phyloP scores from a whole-genome alignment of 208 protist genomes.

The Leishmania lainsoni region DNA sequence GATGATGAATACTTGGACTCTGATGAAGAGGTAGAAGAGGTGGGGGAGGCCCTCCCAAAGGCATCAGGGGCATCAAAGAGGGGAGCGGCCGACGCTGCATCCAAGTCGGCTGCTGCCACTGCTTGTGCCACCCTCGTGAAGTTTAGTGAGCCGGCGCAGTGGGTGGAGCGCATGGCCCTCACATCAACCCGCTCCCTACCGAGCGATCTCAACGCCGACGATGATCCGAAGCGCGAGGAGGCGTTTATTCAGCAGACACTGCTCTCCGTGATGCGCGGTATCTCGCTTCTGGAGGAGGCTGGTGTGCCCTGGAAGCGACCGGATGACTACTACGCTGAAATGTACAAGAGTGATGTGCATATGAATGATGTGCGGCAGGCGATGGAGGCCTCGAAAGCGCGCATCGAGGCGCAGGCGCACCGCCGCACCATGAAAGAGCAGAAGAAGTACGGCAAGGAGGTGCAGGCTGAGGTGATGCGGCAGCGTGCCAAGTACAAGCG shows the following conservation, averaged over 20 bases:
- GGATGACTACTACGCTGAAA: conserved; percentile 96
- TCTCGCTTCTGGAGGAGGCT: conserved; percentile 77
- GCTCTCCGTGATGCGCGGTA: conserved; percentile 72
- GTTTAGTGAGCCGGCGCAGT: conserved; percentile 87
- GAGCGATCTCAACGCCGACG: conserved; percentile 80
- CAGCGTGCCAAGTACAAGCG: conserved; percentile 95
- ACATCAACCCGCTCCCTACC: conserved; percentile 86
- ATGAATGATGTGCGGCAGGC: conserved; percentile 93
- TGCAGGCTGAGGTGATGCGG: conserved; percentile 93
- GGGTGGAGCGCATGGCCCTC: conserved; percentile 92
- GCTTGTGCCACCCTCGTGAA: conserved; percentile 48
- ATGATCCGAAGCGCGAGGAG: conserved; percentile 92
- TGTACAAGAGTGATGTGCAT: conserved; percentile 96
- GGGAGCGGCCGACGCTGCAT: conserved; percentile 2
- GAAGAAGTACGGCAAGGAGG: conserved; percentile 96
- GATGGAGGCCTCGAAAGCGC: conserved; percentile 84
- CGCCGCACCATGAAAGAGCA: conserved; percentile 91
- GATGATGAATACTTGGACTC: conserved; percentile 16
- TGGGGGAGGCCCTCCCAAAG: conserved; percentile 3
- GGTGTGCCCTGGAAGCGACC: conserved; percentile 89
- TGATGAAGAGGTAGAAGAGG: conserved; percentile 24
- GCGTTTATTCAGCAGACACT: conserved; percentile 93
- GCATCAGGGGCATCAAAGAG: not conserved
- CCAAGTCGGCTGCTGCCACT: conserved; percentile 12
- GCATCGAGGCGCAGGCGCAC: conserved; percentile 82